phyloP scores from a whole-genome alignment of 768 basidiomycete genomes.

The Hygrocybe punicea region DNA sequence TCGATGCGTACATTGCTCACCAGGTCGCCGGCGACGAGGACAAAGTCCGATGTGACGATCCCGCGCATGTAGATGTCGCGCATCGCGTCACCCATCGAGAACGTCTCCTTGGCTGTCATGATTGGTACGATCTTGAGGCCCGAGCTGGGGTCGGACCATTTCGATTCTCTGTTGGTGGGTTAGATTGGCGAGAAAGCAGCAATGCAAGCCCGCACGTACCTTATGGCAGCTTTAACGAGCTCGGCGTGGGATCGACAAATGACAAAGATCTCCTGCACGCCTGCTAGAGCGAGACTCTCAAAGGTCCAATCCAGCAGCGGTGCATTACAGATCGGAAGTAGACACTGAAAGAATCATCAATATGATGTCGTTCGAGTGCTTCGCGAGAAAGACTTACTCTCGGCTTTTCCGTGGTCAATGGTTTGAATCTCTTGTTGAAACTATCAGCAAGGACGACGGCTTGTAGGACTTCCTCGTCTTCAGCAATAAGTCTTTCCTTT shows the following conservation, averaged over 20 bases:
- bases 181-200: constrained; percentile 6
- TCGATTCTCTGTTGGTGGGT: constrained; percentile 55
- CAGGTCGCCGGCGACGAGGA: constrained; percentile 87
- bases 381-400: constrained; percentile 52
- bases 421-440: constrained; percentile 90
- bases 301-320: constrained; percentile 95
- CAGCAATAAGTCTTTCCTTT: constrained; percentile 63
- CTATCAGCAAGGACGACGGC: constrained; percentile 96
- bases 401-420: constrained; percentile 83
- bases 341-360: constrained; percentile 52
- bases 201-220: constrained; percentile 45
- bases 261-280: constrained; percentile 94
- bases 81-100: constrained; percentile 88
- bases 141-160: constrained; percentile 78
- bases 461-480: constrained; percentile 85
- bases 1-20: constrained; percentile 92
- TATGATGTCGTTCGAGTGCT: constrained; percentile 8
- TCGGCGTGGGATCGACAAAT: constrained; percentile 89
- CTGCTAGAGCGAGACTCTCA: constrained; percentile 89
- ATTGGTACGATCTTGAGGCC: constrained; percentile 83
- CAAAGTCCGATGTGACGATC: constrained; percentile 85
- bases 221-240: constrained; percentile 79
- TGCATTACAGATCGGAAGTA: constrained; percentile 91
- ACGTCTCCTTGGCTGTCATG: constrained; percentile 80
- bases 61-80: constrained; percentile 91